Evolutionary conservation across 177 flowering plant genomes (phyloP).

Genomic region (Vitis hybrid): DNA sequence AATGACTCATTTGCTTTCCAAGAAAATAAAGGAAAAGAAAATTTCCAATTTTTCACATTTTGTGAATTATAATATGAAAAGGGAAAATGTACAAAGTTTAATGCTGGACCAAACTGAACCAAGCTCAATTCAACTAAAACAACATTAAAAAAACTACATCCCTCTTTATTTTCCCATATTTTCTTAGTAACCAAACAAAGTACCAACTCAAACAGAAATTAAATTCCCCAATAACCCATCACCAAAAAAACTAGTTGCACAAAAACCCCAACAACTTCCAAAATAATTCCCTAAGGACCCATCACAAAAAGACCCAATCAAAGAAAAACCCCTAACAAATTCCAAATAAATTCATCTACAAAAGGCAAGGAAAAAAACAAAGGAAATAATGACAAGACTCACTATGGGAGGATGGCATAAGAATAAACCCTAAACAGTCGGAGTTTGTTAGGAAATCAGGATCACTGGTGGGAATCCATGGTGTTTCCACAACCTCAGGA

Average conservation of each 20-base stretch:
- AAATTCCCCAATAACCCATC: too few species aligned
- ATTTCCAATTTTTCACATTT: too few species aligned
- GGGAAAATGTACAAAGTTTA: background rate
- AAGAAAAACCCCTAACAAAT: background rate
- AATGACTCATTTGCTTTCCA: too few species aligned
- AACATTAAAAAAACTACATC: background rate
- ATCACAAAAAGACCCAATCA: background rate
- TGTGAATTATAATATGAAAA: too few species aligned
- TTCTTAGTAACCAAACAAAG: background rate
- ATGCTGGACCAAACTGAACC: background rate
- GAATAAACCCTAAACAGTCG: background rate
- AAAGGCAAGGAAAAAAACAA: background rate
- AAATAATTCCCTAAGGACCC: too few species aligned
- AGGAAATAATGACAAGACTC: background rate
- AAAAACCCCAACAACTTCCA: too few species aligned
- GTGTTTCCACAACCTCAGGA: constrained; percentile 18
- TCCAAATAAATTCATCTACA: background rate
- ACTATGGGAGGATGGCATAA: constrained; percentile 4
- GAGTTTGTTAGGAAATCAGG: background rate
- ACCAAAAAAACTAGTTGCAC: too few species aligned
- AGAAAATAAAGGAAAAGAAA: too few species aligned
- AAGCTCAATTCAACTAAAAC: background rate
- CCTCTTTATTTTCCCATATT: background rate
- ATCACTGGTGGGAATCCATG: constrained; percentile 1
- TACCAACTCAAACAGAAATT: background rate